Conservation (phyloP, 2,329 filamentous ascomycete genomes). For the Neurospora crassa region DNA sequence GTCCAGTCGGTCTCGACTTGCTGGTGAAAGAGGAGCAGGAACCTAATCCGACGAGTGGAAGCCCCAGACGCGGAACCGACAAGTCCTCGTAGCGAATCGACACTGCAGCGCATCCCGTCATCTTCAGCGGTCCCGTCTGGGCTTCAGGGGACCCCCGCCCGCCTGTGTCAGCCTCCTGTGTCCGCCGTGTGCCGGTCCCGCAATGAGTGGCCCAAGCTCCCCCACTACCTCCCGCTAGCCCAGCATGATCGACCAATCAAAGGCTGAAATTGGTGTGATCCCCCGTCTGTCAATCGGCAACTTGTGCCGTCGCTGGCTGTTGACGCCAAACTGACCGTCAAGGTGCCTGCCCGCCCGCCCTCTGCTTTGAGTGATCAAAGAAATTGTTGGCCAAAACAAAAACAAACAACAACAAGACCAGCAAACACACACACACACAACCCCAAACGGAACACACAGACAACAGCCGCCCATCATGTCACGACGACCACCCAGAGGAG, state of each 20-base stretch:
- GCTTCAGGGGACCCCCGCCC: neutral
- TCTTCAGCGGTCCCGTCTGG: neutral
- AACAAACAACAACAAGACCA: neutral
- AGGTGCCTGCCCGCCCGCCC: neutral
- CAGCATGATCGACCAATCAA: neutral
- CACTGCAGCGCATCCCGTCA: neutral
- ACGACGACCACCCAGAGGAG: constrained; percentile 69
- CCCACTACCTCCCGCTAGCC: neutral
- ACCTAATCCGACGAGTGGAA: neutral
- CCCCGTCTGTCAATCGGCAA: neutral
- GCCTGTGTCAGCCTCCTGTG: neutral
- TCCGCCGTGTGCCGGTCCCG: neutral
- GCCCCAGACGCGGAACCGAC: neutral
- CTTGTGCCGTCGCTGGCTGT: neutral
- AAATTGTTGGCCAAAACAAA: neutral
- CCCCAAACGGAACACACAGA: neutral
- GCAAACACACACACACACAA: neutral
- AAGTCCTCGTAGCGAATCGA: neutral
- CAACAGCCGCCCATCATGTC: constrained; percentile 45
- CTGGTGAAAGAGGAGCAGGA: neutral
- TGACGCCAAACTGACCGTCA: neutral
- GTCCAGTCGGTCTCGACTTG: neutral
- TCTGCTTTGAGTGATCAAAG: neutral
- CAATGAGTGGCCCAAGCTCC: neutral
- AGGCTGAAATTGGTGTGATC: neutral